These are phyloP conservation scores for Scheffersomyces coipomensis DNA, from an alignment of 805 yeast genomes.

Conservation along the genomic window DNA sequence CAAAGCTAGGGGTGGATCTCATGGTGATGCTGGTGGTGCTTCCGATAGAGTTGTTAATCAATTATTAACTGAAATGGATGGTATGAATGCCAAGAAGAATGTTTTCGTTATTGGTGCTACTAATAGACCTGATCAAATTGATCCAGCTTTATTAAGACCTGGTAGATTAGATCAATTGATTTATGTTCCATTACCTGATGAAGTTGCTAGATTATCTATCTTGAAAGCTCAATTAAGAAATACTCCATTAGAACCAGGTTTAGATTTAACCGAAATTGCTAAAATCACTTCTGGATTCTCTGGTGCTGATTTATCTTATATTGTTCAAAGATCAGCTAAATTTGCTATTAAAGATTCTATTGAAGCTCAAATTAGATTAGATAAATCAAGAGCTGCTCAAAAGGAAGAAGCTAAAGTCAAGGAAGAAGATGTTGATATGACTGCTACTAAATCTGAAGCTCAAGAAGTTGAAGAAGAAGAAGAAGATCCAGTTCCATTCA, in stretches of 20 bases:
- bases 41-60: conserved; percentile 96
- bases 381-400: conserved; percentile 36
- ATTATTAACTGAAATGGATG: conserved; percentile 97
- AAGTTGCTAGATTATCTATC: conserved; percentile 88
- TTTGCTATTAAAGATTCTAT: conserved; percentile 97
- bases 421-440: conserved; percentile 52
- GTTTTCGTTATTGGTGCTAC: conserved; percentile 99
- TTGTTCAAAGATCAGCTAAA: conserved; percentile 98
- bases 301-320: conserved; percentile 97
- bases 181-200: conserved; percentile 98
- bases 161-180: conserved; percentile 98
- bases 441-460: conserved; percentile 15
- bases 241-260: conserved; percentile 97
- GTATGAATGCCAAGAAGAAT: conserved; percentile 99
- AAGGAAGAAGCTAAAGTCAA: conserved; percentile 45
- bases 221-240: conserved; percentile 95
- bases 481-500: conserved; percentile 94
- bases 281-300: conserved; percentile 96
- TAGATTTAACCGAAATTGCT: conserved; percentile 85
- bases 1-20: conserved; percentile 89
- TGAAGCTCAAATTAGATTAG: conserved; percentile 59
- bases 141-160: conserved; percentile 97
- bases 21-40: conserved; percentile 95
- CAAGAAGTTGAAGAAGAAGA: conserved; percentile 60
- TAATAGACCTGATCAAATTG: conserved; percentile 98